Base-by-base conservation (phyloP, 139 green algal species). In the Chlorella ohadii region DNA sequence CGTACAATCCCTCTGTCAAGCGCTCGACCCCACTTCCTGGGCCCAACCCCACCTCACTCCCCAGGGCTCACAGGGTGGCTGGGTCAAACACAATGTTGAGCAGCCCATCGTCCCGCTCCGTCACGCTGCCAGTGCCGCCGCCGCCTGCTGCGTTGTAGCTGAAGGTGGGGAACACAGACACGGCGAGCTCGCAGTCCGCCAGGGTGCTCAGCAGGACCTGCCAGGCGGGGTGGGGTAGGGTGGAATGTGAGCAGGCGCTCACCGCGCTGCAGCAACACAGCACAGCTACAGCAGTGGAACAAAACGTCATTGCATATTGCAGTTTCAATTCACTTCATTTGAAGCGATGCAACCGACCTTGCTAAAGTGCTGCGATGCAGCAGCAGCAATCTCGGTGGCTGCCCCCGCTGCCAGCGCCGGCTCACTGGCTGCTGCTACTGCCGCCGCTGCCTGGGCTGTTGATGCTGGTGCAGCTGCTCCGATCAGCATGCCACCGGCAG, bases 71-170 rank as follows among this genome's bases (percentile, higher is more conserved):
- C 4, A 97, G 77, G 23, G 72, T 80, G 25, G 44, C 9, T 0
- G 85, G 38, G 70, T 92, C 88, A 28, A 90, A 92, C 3, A 2
- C 55, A 22, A 87, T 33, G 63, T 81, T 41, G 47, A 89, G 64
- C 61, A 70, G 78, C 39, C 55, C 66, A 55, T 57, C 51, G 33
- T n/a, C 25, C 19, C 73, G 17, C 5, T 28, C 38, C 28, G 25
- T 51, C 5, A 92, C 87, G 2, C 51, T 89, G 55, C 86, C 92
- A n/a, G 20, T 78, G 57, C 94, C 93, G 31, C 90, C 92, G 38
- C 94, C 94, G 19, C 94, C 93, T 3, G 81, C 71, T 1, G 94
- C 94, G 80, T 97, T 91, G 88, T 97, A 97, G 1, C 13, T 63
- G 63, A 97, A 96, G 6, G 56, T 87, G 22, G 91, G 91, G 68